These are phyloP conservation scores for Lentinula detonsa DNA, from an alignment of 768 basidiomycete genomes.

Conservation along the genomic window DNA sequence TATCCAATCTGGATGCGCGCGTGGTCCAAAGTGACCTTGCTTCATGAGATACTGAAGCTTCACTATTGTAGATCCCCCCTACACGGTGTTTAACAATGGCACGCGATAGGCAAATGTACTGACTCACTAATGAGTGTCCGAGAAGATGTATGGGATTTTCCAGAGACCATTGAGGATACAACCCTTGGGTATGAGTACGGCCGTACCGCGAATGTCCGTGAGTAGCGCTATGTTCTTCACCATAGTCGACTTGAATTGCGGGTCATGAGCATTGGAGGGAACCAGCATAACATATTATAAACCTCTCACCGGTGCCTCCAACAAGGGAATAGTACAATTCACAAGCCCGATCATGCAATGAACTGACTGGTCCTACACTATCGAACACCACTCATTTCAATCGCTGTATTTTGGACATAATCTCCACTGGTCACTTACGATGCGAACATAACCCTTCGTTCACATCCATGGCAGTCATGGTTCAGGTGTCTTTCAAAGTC, in stretches of 20 bases:
- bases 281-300: background rate
- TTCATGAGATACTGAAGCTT: slow-evolving; percentile 38
- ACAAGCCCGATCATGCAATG: slow-evolving; percentile 47
- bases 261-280: background rate
- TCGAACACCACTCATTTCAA: background rate
- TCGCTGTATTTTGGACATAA: background rate
- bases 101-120: background rate
- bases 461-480: slow-evolving; percentile 8
- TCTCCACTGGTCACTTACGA: slow-evolving; percentile 9
- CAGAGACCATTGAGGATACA: slow-evolving; percentile 42
- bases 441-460: slow-evolving; percentile 17
- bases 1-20: slow-evolving; percentile 36
- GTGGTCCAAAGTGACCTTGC: slow-evolving; percentile 34
- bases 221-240: slow-evolving; percentile 30
- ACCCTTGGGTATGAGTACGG: slow-evolving; percentile 27
- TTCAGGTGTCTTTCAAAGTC: slow-evolving; percentile 28
- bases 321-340: slow-evolving; percentile 40
- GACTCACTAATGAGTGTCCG: slow-evolving; percentile 40
- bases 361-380: slow-evolving; percentile 47
- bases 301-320: slow-evolving; percentile 34
- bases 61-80: slow-evolving; percentile 44
- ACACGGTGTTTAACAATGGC: background rate
- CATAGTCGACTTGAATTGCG: slow-evolving; percentile 36
- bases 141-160: slow-evolving; percentile 40
- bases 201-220: slow-evolving; percentile 37